Evolutionary conservation across 148 eudicot species (phyloP), one percentile per base, ranked within the genome.

Genomic region (Cornus controversa): DNA sequence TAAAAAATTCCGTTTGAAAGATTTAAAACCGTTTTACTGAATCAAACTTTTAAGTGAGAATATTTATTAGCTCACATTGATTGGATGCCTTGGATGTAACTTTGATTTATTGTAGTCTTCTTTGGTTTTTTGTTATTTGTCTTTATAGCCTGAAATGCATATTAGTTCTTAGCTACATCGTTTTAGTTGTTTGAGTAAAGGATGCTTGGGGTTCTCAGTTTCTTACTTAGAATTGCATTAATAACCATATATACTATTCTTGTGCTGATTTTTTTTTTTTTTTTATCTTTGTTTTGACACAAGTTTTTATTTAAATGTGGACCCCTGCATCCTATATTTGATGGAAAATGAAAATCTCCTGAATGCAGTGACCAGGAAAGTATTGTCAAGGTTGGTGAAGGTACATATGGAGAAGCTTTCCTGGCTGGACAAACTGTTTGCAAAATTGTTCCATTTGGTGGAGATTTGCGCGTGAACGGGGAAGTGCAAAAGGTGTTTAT

Each of bases 371-470:
- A 88, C 45, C 80, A 80, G 28, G 80, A 82, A 73, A 87, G 78
- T 45, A 87, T 96, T 27, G 81, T 84, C 26, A 96, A 96, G 90
- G 82, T 96, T 80, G 99, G 99, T 34, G 99, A 96, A 86, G 99
- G 99, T 80, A 96, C 99, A 57, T 96, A 85, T 81, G 99, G 99
- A 67, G 99, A 96, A 82, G 99, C 93, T 70, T 96, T 93, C 72
- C 86, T 80, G 42, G 97, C 92, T 15, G 99, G 98, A 24, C 80
- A 75, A 64, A 82, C 85, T 67, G 99, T 93, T 54, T 96, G 98
- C 87, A 96, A 96, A 84, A 83, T 96, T 71, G 99, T 96, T 69
- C 99, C 99, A 14, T 82, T 93, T 80, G 94, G 88, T 80, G 99
- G 99, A 78, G 90, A 93, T 75, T 85, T 92, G 45, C 82, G 80